Base-by-base conservation (phyloP, 495 filamentous ascomycete genomes). In the Tuber magnatum region DNA sequence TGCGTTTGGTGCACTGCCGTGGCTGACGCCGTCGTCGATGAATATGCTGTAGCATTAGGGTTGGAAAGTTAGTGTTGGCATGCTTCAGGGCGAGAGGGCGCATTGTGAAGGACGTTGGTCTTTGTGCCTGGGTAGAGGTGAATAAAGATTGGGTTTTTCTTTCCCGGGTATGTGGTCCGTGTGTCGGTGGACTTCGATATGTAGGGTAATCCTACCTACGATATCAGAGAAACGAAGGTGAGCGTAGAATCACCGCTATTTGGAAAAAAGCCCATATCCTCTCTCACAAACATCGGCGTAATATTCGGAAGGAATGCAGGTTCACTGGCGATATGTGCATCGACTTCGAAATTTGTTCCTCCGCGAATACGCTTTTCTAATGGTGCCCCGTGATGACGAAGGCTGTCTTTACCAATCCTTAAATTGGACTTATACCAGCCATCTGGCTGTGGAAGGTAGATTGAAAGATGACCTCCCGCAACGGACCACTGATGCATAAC, bases 251-350 rank as follows among this genome's bases (percentile, higher is more conserved):
- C 73, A 7, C 40, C 4, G 22, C 12, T 32, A 61, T 69, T 10
- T 46, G 7, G 39, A 10, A 10, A 8, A 1, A 35, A 38, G 32
- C 22, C 2, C 72, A n/a, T 76, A 76, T 72, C 61, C 69, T 75
- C 72, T 73, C 75, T 76, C 42, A 76, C 72, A 74, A 75, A 76
- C 72, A 75, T 76, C 10, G 75, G 75, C 1, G 72, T 70, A 14
- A 76, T 75, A 6, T 46, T 65, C 18, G 75, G 43, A 35, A 76
- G 40, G 71, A 69, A 68, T 18, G 51, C 72, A 9, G 38, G 32
- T n/a, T 76, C 72, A 40, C 71, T 74, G 6, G 72, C 46, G 22
- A 76, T 76, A 74, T 46, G 72, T 41, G 75, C 75, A 69, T 74
- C 75, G 22, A 74, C 72, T n/a, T 76, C 75, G 40, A 76, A 76